These are phyloP conservation scores for Botryosphaeria dothidea DNA, from an alignment of 2,329 filamentous ascomycete species.

Conservation along the genomic window DNA sequence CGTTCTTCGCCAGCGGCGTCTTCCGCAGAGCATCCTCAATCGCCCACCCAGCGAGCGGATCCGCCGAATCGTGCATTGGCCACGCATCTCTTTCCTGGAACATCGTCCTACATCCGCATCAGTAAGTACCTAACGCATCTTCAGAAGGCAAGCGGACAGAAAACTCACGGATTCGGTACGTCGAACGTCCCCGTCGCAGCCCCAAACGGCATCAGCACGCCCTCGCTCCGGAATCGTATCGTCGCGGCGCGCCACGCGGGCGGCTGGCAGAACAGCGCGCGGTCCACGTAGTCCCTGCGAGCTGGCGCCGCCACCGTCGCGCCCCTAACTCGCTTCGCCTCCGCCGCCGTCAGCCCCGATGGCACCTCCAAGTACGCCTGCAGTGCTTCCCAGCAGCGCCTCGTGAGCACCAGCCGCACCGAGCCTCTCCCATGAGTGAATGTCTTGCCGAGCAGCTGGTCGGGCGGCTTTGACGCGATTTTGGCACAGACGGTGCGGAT, in stretches of 20 bases:
- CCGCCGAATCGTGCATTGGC: constrained; percentile 42
- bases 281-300: constrained; percentile 37
- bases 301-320: constrained; percentile 30
- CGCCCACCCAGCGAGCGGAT: constrained; percentile 42
- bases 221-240: constrained; percentile 38
- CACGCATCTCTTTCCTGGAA: constrained; percentile 33
- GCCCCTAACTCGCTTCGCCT: constrained; percentile 29
- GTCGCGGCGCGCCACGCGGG: constrained; percentile 30
- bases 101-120: constrained; percentile 33
- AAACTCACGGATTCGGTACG: constrained; percentile 44
- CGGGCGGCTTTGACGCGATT: constrained; percentile 28
- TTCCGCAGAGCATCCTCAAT: constrained; percentile 30
- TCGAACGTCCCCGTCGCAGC: constrained; percentile 32
- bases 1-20: constrained; percentile 29
- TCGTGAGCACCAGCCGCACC: constrained; percentile 33
- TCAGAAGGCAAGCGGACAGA: too few relatives aligned
- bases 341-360: constrained; percentile 23
- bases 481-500: constrained; percentile 38
- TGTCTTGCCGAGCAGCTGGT: constrained; percentile 33
- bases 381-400: constrained; percentile 34
- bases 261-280: constrained; percentile 26
- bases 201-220: constrained; percentile 46
- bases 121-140: too few relatives aligned
- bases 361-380: constrained; percentile 29
- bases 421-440: constrained; percentile 30